These are phyloP conservation scores for Brassica nigra DNA, from an alignment of 345 rosid genomes.

Conservation along the genomic window DNA sequence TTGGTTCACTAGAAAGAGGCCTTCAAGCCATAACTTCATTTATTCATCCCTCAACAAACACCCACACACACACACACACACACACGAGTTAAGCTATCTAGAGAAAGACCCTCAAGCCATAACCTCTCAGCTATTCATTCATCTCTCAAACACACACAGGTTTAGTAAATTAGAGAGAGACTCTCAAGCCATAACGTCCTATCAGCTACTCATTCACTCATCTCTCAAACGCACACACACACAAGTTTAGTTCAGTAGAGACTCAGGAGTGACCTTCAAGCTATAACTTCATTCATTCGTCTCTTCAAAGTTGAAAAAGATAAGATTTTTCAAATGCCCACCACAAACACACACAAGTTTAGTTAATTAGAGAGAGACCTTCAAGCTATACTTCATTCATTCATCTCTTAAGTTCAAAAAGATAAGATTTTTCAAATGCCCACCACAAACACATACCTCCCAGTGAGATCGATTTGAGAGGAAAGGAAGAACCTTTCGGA, in stretches of 20 bases:
- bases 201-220: background rate
- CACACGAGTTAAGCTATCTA: background rate
- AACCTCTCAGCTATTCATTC: background rate
- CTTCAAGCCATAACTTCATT: background rate
- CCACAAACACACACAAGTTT: background rate
- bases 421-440: background rate
- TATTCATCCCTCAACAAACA: background rate
- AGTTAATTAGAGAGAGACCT: background rate
- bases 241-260: background rate
- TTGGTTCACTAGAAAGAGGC: background rate
- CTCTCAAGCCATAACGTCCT: background rate
- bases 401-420: background rate
- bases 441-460: slow-evolving; percentile 43
- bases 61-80: no score
- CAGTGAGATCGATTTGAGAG: slow-evolving; percentile 39
- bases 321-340: background rate
- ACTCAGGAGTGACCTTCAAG: background rate
- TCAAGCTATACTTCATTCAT: background rate
- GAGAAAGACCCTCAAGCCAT: background rate
- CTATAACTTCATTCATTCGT: background rate
- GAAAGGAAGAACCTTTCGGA: slow-evolving; percentile 29
- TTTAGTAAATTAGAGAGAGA: background rate
- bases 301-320: background rate
- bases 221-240: background rate
- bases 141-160: background rate